Base-by-base conservation (phyloP, 352 stramenopile species). In the Peronosclerospora sorghi region DNA sequence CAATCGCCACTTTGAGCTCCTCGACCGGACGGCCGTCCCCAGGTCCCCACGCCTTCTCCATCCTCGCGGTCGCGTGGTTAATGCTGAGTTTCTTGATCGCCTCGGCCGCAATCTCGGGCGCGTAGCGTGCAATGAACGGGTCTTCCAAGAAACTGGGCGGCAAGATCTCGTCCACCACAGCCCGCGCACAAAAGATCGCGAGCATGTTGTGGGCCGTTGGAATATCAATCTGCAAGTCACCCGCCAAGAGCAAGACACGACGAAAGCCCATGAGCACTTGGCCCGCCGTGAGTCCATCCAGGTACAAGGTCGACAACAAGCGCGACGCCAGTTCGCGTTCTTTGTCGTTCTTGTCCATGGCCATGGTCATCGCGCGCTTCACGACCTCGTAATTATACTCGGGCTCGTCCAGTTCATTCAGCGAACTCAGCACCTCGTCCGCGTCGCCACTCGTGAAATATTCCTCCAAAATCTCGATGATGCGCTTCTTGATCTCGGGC, bases 91-190 rank as follows among this genome's bases (percentile, higher is more conserved):
- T 84, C 60, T 94, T 84, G 51, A 98, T 95, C 5, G 95, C 94
- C 46, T 97, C 93, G 9, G 92, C 86, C 8, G 97, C 88, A n/a
- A 99, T 95, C 35, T 87, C 71, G 27, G 95, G 89, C 12, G 91
- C 91, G 44, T 97, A 94, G 27, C 79, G 74, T 45, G 83, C 63
- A 51, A 98, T 95, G 59, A 98, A 94, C 24, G 91, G 85, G 50
- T 99, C 94, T 42, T 94, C 94, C 9, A 99, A 60, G 55, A 98
- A 98, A 29, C 91, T 96, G 14, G 96, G 96, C 26, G 96, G 92
- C 9, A 99, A 56, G 24, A 99, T 96, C 59, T 99, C 96, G 56
- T 99, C 96, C 27, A 98, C 94, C 8, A 99, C 94, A 4, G 95
- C 95, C 17, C 96, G 86, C 4, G 96, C 96, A 21, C 97, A 70